These are phyloP conservation scores for Rhodotorula glutinis DNA, from an alignment of 1,284 basidiomycete species.

Conservation along the genomic window DNA sequence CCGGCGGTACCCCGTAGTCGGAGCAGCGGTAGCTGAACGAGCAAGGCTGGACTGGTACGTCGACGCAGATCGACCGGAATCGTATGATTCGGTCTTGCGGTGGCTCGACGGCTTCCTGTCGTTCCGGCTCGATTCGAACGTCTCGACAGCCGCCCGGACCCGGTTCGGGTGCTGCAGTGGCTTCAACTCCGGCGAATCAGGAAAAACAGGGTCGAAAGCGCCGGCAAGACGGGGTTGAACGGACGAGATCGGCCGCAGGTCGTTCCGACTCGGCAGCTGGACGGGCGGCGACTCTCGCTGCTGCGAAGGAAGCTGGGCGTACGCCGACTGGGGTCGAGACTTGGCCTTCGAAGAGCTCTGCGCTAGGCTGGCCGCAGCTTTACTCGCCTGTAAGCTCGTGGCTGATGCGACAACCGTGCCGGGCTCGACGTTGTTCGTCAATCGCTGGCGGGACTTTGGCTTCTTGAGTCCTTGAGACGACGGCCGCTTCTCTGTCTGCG, in stretches of 20 bases:
- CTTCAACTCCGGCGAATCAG: slow-evolving; percentile 12
- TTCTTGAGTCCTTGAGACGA: not conserved
- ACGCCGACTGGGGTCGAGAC: not conserved
- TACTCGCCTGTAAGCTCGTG: not conserved
- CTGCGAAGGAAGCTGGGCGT: not conserved
- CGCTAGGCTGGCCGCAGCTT: not conserved
- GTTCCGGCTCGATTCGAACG: slow-evolving; percentile 10
- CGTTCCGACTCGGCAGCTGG: not conserved
- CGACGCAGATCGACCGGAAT: not conserved
- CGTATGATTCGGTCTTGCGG: slow-evolving; percentile 1
- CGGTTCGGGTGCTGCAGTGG: slow-evolving; percentile 28
- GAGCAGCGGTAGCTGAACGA: not conserved
- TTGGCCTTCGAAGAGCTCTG: not conserved
- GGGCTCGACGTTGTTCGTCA: not conserved
- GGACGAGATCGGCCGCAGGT: slow-evolving; percentile 1
- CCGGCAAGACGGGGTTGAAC: not conserved
- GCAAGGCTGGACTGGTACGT: slow-evolving; percentile 4
- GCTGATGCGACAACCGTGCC: not conserved
- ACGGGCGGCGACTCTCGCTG: not conserved
- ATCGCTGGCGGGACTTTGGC: not conserved
- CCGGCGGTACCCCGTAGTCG: slow-evolving; percentile 3
- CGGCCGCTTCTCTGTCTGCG: not conserved
- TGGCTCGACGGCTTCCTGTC: not conserved
- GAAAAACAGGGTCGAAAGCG: slow-evolving; percentile 20
- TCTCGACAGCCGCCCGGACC: slow-evolving; percentile 27